Evolutionary conservation across 2,329 filamentous ascomycete species (phyloP).

Genomic region (Colletotrichum acutatum): DNA sequence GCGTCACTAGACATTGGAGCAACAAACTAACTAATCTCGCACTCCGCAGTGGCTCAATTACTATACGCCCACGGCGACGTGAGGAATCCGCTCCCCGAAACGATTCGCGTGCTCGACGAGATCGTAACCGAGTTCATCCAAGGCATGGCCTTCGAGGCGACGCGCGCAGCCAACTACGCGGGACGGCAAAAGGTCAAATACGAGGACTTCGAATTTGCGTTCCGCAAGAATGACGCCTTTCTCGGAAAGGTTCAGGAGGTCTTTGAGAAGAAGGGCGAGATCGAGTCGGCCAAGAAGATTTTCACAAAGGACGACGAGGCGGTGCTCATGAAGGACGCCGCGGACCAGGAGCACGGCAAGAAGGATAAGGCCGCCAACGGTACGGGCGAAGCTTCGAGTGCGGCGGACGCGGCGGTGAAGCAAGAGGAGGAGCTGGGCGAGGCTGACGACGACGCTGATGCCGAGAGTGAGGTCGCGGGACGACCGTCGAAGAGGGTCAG

Average conservation of each 20-base stretch:
- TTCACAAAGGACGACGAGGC: constrained; percentile 76
- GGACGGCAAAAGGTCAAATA: constrained; percentile 97
- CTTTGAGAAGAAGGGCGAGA: constrained; percentile 86
- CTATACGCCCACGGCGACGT: constrained; percentile 86
- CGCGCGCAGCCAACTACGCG: constrained; percentile 84
- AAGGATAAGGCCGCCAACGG: constrained; percentile 45
- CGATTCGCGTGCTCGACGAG: constrained; percentile 89
- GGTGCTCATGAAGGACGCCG: constrained; percentile 65
- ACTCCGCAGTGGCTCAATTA: constrained; percentile 71
- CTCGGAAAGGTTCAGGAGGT: constrained; percentile 91
- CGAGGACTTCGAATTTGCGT: constrained; percentile 95
- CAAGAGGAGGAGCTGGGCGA: constrained; percentile 64
- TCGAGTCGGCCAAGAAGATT: constrained; percentile 84
- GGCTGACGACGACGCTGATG: constrained; percentile 60
- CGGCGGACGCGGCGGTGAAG: constrained; percentile 43
- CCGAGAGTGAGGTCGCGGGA: constrained; percentile 40
- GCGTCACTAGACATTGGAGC: not conserved
- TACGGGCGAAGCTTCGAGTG: constrained; percentile 35
- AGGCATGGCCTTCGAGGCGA: constrained; percentile 90
- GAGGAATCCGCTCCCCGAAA: constrained; percentile 81
- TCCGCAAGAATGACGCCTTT: constrained; percentile 85
- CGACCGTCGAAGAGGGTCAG: constrained; percentile 33
- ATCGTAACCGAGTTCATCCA: constrained; percentile 97
- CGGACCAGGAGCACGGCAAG: constrained; percentile 53
- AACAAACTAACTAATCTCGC: not conserved